Conservation (phyloP, 2,329 filamentous ascomycete genomes). For the Pseudogymnoascus sp. region DNA sequence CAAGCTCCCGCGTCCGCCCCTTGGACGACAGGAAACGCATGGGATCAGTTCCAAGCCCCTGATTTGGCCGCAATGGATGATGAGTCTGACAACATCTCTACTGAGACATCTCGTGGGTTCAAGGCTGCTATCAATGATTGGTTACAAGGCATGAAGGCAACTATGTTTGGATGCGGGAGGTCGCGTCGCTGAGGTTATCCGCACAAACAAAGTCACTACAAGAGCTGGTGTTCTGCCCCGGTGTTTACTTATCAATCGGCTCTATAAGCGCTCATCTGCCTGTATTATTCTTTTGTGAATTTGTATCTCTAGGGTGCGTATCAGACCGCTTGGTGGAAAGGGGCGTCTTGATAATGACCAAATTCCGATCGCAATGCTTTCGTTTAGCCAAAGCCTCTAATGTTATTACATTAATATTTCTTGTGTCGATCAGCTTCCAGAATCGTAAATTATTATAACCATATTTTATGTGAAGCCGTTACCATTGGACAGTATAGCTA, state of each 20-base stretch:
- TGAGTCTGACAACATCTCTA: neutral
- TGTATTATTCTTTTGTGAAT: constrained; percentile 3
- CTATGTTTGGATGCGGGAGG: neutral
- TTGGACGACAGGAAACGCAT: neutral
- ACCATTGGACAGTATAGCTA: neutral
- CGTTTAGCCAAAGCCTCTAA: neutral
- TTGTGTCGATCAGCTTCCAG: no score
- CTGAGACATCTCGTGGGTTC: neutral
- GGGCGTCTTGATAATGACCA: neutral
- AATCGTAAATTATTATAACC: neutral
- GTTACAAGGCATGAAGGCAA: neutral
- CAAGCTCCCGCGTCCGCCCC: neutral
- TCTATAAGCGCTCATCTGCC: neutral
- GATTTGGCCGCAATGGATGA: neutral
- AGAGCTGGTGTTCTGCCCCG: neutral
- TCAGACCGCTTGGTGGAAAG: neutral
- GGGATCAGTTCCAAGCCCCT: neutral
- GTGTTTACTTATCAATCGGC: neutral
- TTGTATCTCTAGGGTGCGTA: neutral
- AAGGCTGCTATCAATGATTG: neutral
- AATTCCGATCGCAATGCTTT: neutral
- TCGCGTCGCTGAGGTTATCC: neutral
- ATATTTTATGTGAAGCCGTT: neutral
- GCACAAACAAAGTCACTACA: no score
- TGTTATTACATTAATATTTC: neutral